Base-by-base conservation (phyloP, 2,329 filamentous ascomycete species). In the Thelonectria olida region DNA sequence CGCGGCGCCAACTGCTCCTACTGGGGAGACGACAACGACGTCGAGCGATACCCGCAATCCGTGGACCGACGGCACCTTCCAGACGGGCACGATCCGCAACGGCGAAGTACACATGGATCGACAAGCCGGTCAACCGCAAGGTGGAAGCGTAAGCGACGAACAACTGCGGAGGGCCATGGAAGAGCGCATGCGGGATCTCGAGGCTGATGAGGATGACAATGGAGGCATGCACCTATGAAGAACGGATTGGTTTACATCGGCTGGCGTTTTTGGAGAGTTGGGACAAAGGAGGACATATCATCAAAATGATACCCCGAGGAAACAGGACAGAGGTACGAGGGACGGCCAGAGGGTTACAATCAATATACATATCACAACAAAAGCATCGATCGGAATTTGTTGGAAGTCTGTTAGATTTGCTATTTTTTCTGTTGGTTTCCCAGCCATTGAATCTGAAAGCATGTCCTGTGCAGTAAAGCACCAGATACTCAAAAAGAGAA, bases 31-130 rank as follows among this genome's bases (percentile, higher is more conserved):
- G 25, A 20, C 51, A 56, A 19, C 71, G 9, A 39, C 45, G 22
- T 22, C 58, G 55, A 62, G 49, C 54, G 34, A 41, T 47, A 28
- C 15, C 78, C 25, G 79, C 57, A 75, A 80, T 41, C 80, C 88
- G 0, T 90, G 88, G 88, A 80, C 73, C 25, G 87, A 90, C 69
- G 88, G 88, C 22, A 90, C 88, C 1, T 89, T 90, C 68, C 84
- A 87, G 72, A 86, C 83, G 1, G 87, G 87, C 9, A 82, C 81
- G 13, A 82, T 89, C 67, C 78, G 82, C 2, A 79, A 81, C 61
- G 84, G 84, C 22, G 76, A 82, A 68, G 66, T 86, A 3, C 77
- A 75, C n/a, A 77, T 85, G 72, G 80, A 84, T 67, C 55, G 56
- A 4, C 66, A 69, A 36, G 54, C 70, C 1, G 67, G 63, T 13